Evolutionary conservation across 2,329 filamentous ascomycete genomes (phyloP).

Genomic region (Cordyceps sp.): DNA sequence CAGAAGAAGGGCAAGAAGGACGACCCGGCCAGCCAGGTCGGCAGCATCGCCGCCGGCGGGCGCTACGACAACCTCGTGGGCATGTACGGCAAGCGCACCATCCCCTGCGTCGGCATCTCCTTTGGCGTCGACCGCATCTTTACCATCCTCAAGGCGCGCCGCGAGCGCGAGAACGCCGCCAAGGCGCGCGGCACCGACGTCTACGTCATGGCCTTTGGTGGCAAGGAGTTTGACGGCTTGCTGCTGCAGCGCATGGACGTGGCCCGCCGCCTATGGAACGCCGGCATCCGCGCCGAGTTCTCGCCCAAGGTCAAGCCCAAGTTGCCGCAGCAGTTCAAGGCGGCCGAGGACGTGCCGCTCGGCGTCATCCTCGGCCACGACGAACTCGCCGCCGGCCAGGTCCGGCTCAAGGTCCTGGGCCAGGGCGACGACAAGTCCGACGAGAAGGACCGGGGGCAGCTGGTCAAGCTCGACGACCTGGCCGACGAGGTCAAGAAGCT

Average conservation of each 20-base stretch:
- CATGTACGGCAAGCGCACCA: slow-evolving; percentile 79
- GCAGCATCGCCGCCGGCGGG: slow-evolving; percentile 75
- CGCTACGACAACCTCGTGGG: slow-evolving; percentile 86
- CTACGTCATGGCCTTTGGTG: slow-evolving; percentile 88
- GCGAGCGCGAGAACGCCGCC: slow-evolving; percentile 41
- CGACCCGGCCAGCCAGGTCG: slow-evolving; percentile 45
- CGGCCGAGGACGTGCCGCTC: slow-evolving; percentile 74
- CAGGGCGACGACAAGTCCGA: slow-evolving; percentile 70
- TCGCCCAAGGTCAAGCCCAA: slow-evolving; percentile 83
- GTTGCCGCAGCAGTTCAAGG: slow-evolving; percentile 78
- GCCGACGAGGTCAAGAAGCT: slow-evolving; percentile 41
- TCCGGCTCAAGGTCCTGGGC: slow-evolving; percentile 68
- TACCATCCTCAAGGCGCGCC: slow-evolving; percentile 68
- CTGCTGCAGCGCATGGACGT: slow-evolving; percentile 74
- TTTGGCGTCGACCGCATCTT: slow-evolving; percentile 94
- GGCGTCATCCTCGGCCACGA: slow-evolving; percentile 84
- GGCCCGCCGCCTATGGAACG: slow-evolving; percentile 63
- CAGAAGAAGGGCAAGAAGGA: slow-evolving; percentile 34
- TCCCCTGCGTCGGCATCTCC: slow-evolving; percentile 50
- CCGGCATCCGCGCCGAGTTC: slow-evolving; percentile 72
- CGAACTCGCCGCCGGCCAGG: slow-evolving; percentile 66
- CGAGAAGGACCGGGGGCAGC: slow-evolving; percentile 66
- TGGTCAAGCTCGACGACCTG: slow-evolving; percentile 49
- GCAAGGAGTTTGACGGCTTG: slow-evolving; percentile 67
- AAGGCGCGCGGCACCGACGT: slow-evolving; percentile 54